These are phyloP conservation scores for Chaetomiaceae sp. DNA, from an alignment of 2,329 filamentous ascomycete genomes.

Conservation along the genomic window DNA sequence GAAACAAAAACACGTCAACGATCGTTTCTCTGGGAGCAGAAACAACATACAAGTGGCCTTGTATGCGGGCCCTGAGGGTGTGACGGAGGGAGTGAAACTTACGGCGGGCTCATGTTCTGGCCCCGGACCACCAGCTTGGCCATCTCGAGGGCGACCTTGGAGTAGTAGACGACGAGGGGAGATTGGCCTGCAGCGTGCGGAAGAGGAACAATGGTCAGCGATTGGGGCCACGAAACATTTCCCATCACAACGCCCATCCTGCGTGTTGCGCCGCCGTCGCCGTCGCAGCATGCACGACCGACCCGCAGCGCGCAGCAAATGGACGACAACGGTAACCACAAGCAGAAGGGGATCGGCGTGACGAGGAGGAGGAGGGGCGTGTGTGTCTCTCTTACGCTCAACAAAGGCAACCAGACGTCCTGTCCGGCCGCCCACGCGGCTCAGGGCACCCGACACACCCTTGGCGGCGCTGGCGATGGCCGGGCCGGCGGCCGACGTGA, in stretches of 20 bases:
- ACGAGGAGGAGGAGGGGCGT: not conserved
- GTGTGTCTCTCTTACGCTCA: slow-evolving; percentile 65
- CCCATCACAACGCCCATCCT: not conserved
- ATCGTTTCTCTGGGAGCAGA: slow-evolving; percentile 1
- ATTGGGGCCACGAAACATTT: slow-evolving; percentile 14
- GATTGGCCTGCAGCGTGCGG: slow-evolving; percentile 61
- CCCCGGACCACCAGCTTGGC: slow-evolving; percentile 80
- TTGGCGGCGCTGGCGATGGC: slow-evolving; percentile 70
- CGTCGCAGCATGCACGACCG: not conserved
- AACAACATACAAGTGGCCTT: slow-evolving; percentile 1
- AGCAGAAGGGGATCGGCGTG: not conserved
- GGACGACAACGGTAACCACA: not conserved
- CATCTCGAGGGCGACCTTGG: slow-evolving; percentile 81
- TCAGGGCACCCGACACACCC: slow-evolving; percentile 60
- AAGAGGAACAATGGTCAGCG: slow-evolving; percentile 15
- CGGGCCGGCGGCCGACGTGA: slow-evolving; percentile 73
- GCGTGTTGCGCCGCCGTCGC: not conserved
- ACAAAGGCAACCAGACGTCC: slow-evolving; percentile 73
- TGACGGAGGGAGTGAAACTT: slow-evolving; percentile 44
- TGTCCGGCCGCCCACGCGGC: slow-evolving; percentile 77
- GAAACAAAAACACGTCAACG: slow-evolving; percentile 14
- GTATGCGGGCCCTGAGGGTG: not conserved
- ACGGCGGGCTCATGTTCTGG: slow-evolving; percentile 95
- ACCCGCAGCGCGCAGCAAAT: not conserved
- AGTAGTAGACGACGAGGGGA: slow-evolving; percentile 87